These are phyloP conservation scores for Ophidiomyces ophidiicola DNA, from an alignment of 2,329 filamentous ascomycete species.

Conservation along the genomic window DNA sequence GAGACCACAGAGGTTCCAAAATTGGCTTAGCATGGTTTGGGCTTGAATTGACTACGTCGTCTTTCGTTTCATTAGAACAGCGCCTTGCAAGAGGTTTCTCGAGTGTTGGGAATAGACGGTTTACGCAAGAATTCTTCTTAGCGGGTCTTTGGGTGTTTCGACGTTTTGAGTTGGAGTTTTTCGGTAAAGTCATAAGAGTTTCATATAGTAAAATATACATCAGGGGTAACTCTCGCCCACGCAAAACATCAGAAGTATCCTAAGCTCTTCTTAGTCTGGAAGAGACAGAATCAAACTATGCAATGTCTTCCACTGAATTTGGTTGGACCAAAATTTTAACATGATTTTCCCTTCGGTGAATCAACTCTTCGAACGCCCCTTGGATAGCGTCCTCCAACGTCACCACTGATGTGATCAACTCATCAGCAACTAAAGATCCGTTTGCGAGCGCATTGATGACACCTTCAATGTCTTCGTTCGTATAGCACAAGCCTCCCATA, in stretches of 20 bases:
- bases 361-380: slow-evolving; percentile 45
- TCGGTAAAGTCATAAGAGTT: no score
- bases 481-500: slow-evolving; percentile 39
- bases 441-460: slow-evolving; percentile 42
- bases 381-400: slow-evolving; percentile 45
- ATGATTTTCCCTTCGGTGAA: slow-evolving; percentile 49
- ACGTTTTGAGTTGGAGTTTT: no score
- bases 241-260: no score
- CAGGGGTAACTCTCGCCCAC: no score
- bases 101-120: no score
- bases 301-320: no score
- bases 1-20: slow-evolving; percentile 40
- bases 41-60: slow-evolving; percentile 4
- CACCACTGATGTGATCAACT: slow-evolving; percentile 52
- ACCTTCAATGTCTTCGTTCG: slow-evolving; percentile 43
- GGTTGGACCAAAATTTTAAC: slow-evolving; percentile 47
- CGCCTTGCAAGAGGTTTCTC: no score
- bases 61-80: not conserved
- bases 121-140: no score
- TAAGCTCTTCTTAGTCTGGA: no score
- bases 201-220: no score
- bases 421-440: slow-evolving; percentile 35
- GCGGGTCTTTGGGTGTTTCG: no score
- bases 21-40: slow-evolving; percentile 46
- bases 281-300: no score